Evolutionary conservation across 2,329 filamentous ascomycete genomes (phyloP).

Genomic region (Coccinonectria pachysandricola): DNA sequence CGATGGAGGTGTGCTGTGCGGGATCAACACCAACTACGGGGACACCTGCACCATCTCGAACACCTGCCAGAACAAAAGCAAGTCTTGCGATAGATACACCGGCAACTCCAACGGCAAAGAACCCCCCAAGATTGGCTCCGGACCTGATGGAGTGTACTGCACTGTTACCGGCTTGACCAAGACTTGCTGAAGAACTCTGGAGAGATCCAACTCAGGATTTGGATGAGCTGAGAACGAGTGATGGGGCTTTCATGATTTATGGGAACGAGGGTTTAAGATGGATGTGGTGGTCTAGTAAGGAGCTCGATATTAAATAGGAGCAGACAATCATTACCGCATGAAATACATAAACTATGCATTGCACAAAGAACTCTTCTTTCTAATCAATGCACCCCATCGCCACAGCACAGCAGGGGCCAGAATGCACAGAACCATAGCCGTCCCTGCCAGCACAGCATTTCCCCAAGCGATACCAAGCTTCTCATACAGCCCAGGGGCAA

Average conservation of each 20-base stretch:
- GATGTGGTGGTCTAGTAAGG: no score
- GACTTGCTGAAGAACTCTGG: slow-evolving; percentile 1
- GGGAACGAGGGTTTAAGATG: no score
- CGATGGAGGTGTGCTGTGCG: neutral
- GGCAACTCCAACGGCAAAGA: neutral
- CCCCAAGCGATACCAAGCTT: slow-evolving; percentile 35
- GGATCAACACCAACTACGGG: slow-evolving; percentile 1
- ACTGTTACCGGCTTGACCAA: neutral
- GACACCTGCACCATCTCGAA: neutral
- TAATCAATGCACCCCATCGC: slow-evolving; percentile 12
- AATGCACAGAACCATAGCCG: slow-evolving; percentile 13
- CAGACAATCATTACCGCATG: no score
- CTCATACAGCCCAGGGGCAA: slow-evolving; percentile 35
- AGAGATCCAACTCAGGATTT: no score
- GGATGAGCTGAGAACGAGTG: no score
- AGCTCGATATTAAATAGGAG: no score
- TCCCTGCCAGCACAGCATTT: slow-evolving; percentile 25
- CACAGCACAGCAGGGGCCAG: slow-evolving; percentile 10
- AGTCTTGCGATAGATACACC: neutral
- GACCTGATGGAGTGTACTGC: slow-evolving; percentile 1
- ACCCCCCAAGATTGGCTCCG: neutral
- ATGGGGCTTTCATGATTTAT: no score
- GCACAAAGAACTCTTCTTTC: slow-evolving; percentile 11
- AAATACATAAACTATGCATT: no score
- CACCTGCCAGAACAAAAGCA: neutral